Conservation (phyloP, 1,284 basidiomycete species). For the Neolentinus lepideus region DNA sequence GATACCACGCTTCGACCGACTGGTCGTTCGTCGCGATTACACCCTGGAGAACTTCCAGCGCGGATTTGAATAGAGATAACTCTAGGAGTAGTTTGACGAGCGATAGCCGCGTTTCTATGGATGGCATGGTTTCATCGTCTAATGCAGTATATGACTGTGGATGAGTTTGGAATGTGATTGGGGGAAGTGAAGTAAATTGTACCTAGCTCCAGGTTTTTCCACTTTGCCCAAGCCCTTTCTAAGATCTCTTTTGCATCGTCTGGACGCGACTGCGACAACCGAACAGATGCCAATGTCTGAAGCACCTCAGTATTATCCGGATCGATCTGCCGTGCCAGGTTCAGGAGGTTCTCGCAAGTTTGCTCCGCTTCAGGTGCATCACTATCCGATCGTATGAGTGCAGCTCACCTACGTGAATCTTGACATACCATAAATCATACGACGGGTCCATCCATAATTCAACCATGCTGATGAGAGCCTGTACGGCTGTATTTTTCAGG, state of each 20-base stretch:
- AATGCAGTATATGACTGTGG: not conserved
- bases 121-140: slow-evolving; percentile 71
- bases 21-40: slow-evolving; percentile 82
- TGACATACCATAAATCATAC: slow-evolving; percentile 79
- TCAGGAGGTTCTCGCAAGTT: slow-evolving; percentile 76
- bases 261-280: slow-evolving; percentile 80
- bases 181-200: slow-evolving; percentile 8
- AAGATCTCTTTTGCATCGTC: slow-evolving; percentile 75
- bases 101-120: slow-evolving; percentile 66
- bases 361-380: slow-evolving; percentile 75
- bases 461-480: slow-evolving; percentile 87
- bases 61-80: slow-evolving; percentile 60
- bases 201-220: slow-evolving; percentile 76
- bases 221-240: slow-evolving; percentile 62
- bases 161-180: not conserved
- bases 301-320: slow-evolving; percentile 77
- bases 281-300: slow-evolving; percentile 80
- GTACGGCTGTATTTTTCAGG: slow-evolving; percentile 65
- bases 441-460: slow-evolving; percentile 94
- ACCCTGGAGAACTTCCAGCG: slow-evolving; percentile 72
- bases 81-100: slow-evolving; percentile 86
- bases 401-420: not conserved
- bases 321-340: slow-evolving; percentile 67
- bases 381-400: slow-evolving; percentile 30
- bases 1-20: slow-evolving; percentile 89